These are phyloP conservation scores for Colletotrichum spinosum DNA, from an alignment of 2,329 filamentous ascomycete genomes.

Conservation along the genomic window DNA sequence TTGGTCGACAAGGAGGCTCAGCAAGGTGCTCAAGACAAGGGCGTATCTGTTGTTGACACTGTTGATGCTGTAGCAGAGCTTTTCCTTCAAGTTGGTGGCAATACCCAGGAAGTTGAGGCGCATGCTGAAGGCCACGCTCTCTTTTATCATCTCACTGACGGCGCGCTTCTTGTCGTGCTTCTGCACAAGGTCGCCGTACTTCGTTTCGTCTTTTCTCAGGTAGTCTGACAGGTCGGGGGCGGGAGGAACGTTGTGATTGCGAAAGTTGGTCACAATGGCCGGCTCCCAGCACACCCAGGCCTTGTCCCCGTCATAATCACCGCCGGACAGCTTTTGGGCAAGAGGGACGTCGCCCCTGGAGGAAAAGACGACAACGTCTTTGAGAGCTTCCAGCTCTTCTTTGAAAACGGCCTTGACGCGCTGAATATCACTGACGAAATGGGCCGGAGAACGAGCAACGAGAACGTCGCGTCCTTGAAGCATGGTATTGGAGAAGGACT, in stretches of 20 bases:
- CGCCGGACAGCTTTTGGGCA: constrained; percentile 79
- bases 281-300: constrained; percentile 83
- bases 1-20: constrained; percentile 68
- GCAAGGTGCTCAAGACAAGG: constrained; percentile 62
- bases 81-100: constrained; percentile 74
- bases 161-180: constrained; percentile 38
- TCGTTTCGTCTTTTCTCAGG: constrained; percentile 60
- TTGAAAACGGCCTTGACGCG: constrained; percentile 70
- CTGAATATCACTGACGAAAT: constrained; percentile 79
- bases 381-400: constrained; percentile 73
- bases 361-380: constrained; percentile 85
- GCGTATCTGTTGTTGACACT: constrained; percentile 59
- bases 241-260: constrained; percentile 65
- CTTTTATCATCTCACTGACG: constrained; percentile 60
- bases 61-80: constrained; percentile 69
- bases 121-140: constrained; percentile 69
- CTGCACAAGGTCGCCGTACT: constrained; percentile 57
- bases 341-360: constrained; percentile 70
- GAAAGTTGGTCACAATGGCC: constrained; percentile 73
- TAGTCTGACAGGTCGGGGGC: constrained; percentile 60
- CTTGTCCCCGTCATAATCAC: constrained; percentile 85
- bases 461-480: constrained; percentile 71
- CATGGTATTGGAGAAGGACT: constrained; percentile 63
- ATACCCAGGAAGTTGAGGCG: constrained; percentile 68
- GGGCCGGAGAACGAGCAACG: constrained; percentile 76